Evolutionary conservation across 2,329 filamentous ascomycete species (phyloP).

Genomic region (Verticillium tricorpus): DNA sequence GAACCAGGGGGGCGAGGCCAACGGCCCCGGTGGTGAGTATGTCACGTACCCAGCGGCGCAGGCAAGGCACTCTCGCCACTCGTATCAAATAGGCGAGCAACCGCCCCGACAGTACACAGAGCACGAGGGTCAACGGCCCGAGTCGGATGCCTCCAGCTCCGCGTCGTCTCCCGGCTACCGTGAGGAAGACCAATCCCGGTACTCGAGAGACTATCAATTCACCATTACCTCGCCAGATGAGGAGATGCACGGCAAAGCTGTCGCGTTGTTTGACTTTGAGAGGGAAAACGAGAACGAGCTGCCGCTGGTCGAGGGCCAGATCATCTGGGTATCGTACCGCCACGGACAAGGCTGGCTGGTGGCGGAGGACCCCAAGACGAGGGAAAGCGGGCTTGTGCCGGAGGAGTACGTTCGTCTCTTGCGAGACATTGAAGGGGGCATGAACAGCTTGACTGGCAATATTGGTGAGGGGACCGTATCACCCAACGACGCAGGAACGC

Average conservation of each 20-base stretch:
- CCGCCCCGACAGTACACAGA: slow-evolving; percentile 40
- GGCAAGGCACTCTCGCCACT: slow-evolving; percentile 50
- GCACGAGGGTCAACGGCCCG: slow-evolving; percentile 47
- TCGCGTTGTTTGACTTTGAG: slow-evolving; percentile 92
- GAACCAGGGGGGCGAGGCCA: slow-evolving; percentile 62
- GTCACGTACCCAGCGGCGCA: slow-evolving; percentile 71
- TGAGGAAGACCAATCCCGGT: slow-evolving; percentile 69
- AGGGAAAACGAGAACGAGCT: slow-evolving; percentile 96
- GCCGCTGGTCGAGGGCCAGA: slow-evolving; percentile 86
- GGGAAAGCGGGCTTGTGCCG: slow-evolving; percentile 89
- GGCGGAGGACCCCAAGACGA: slow-evolving; percentile 90
- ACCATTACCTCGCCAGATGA: slow-evolving; percentile 93
- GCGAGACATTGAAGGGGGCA: slow-evolving; percentile 87
- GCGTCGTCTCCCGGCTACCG: slow-evolving; percentile 54
- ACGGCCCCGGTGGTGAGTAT: slow-evolving; percentile 74
- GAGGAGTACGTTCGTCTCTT: slow-evolving; percentile 94
- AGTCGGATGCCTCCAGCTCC: slow-evolving; percentile 55
- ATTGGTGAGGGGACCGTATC: slow-evolving; percentile 46
- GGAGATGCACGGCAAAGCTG: slow-evolving; percentile 94
- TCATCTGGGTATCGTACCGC: slow-evolving; percentile 93
- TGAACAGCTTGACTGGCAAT: slow-evolving; percentile 66
- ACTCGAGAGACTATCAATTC: slow-evolving; percentile 89
- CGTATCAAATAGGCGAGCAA: slow-evolving; percentile 41
- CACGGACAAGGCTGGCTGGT: slow-evolving; percentile 98
- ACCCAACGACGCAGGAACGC: slow-evolving; percentile 54